Conservation (phyloP, 129 eudicot genomes). For the Ambrosia artemisiifolia region DNA sequence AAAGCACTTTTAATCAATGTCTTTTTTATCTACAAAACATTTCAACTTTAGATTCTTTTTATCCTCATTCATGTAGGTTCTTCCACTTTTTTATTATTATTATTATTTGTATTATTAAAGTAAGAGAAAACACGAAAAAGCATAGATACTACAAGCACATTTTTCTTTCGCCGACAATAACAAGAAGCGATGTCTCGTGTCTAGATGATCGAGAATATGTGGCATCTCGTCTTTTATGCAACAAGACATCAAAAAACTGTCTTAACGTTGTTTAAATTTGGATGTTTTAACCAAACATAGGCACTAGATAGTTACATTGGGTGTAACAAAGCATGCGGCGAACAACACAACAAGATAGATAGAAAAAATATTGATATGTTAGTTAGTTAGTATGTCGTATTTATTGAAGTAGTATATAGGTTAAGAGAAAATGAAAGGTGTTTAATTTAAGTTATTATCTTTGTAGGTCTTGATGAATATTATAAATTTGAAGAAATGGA, state of each 20-base stretch:
- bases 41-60: background rate
- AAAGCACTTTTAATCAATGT: background rate
- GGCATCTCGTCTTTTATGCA: background rate
- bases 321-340: background rate
- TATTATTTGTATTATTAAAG: background rate
- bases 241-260: background rate
- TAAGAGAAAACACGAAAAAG: background rate
- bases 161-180: background rate
- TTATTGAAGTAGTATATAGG: background rate
- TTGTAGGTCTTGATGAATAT: background rate
- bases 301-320: background rate
- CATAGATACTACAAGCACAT: background rate
- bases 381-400: background rate
- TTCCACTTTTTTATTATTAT: background rate
- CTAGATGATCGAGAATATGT: background rate
- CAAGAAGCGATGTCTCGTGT: background rate
- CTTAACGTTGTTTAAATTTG: background rate
- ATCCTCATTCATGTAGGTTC: background rate
- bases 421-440: background rate
- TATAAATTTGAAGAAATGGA: background rate
- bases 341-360: background rate
- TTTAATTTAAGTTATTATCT: background rate
- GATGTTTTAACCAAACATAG: background rate
- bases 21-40: background rate
- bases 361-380: background rate